Base-by-base conservation (phyloP, 1,139 yeast genomes). In the Pichia cactophila region DNA sequence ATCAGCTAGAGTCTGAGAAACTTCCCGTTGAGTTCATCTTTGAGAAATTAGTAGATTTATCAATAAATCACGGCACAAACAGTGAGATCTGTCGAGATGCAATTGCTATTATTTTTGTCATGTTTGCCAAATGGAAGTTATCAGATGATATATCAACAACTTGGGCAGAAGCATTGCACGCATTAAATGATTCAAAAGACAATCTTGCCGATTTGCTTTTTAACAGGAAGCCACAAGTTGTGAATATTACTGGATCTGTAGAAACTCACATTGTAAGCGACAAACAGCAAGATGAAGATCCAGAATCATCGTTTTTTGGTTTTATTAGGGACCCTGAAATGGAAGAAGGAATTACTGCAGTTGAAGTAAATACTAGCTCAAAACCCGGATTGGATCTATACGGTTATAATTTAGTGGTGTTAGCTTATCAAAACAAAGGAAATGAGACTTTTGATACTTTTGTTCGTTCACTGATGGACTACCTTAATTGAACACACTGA, bases 221-320 rank as follows among this genome's bases (percentile, higher is more conserved):
- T 11, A 50, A 37, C 14, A 47, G 46, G 9, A 41, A 43, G 17
- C 42, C 45, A 12, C 20, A 40, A 8, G 16, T 17, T 3, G 1
- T 41, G 6, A 14, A 8, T 1, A 16, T 47, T 5, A 50, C 43
- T 17, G 28, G 16, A 8, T 33, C 16, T 17, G 4, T 14, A 7
- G 26, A 26, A 4, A 37, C 20, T 17, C 5, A 7, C 7, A 10
- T n/a, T n/a, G 26, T 26, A 2, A 37, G 11, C 11, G 10, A 4
- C 7, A 29, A 42, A 26, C 8, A 9, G 2, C 41, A 36, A 5
- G 37, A 42, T 35, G 45, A 29, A 6, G 39, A 42, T 10, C 52
- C 47, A 47, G 63, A 60, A 20, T 45, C 56, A 17, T 59, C 56
- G 36, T 59, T 63, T 35, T 61, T 63, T 50, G 66, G 65, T 0